Evolutionary conservation across 306 rosid genomes (phyloP).

Genomic region (Dalbergia oliveri): DNA sequence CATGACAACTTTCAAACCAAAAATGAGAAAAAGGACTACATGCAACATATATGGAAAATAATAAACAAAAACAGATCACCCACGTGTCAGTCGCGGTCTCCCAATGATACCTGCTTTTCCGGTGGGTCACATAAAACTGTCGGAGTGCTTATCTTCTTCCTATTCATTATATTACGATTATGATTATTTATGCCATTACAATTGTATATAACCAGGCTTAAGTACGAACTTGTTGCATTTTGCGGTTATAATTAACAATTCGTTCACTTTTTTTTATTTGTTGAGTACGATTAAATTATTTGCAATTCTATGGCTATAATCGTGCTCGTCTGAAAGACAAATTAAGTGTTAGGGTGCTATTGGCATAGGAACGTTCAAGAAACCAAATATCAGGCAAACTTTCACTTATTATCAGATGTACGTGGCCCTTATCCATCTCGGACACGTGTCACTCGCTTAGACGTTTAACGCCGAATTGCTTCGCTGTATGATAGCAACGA

Average conservation of each 20-base stretch:
- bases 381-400: background rate
- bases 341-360: slow-evolving; percentile 12
- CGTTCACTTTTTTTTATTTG: background rate
- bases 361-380: slow-evolving; percentile 45
- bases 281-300: background rate
- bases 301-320: background rate
- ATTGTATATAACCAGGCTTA: background rate
- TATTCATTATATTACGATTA: background rate
- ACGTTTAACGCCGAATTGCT: slow-evolving; percentile 24
- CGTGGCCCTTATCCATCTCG: slow-evolving; percentile 47
- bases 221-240: background rate
- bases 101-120: slow-evolving; percentile 43
- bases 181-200: background rate
- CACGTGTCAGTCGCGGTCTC: slow-evolving; percentile 42
- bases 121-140: slow-evolving; percentile 49
- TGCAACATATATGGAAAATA: background rate
- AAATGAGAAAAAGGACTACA: background rate
- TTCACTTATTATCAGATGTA: slow-evolving; percentile 22
- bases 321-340: background rate
- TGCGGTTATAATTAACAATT: background rate
- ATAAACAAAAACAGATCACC: slow-evolving; percentile 25
- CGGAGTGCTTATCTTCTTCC: slow-evolving; percentile 43
- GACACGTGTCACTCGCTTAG: slow-evolving; percentile 59
- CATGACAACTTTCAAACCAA: no score
- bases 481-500: slow-evolving; percentile 47